A percentile compares a stretch with the other conserved stretches of the same genome.
Evolutionary conservation across 1,139 yeast species (phyloP).

Genomic region (Zygoascus hellenicus): DNA sequence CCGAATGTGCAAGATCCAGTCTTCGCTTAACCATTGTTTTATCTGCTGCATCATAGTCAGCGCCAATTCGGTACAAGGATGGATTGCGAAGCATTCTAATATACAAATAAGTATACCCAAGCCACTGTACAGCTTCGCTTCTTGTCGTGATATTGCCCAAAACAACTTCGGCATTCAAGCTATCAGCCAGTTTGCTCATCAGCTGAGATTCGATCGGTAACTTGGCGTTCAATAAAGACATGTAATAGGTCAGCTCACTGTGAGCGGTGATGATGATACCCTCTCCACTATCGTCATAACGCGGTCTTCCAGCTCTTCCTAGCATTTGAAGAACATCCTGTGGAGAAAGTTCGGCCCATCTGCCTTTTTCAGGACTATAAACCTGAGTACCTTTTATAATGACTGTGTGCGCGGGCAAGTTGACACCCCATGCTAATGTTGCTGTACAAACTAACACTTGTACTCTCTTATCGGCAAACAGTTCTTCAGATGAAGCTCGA

Average conservation of each 20-base stretch:
- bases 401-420: constrained; percentile 94
- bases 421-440: constrained; percentile 98
- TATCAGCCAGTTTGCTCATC: constrained; percentile 64
- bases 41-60: constrained; percentile 51
- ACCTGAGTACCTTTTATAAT: constrained; percentile 93
- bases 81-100: constrained; percentile 78
- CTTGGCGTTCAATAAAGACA: constrained; percentile 84
- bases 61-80: constrained; percentile 66
- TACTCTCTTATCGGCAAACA: constrained; percentile 81
- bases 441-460: constrained; percentile 88
- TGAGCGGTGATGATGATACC: constrained; percentile 91
- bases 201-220: constrained; percentile 89
- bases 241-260: constrained; percentile 77
- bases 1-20: constrained; percentile 69
- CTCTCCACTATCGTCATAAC: constrained; percentile 88
- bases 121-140: constrained; percentile 72
- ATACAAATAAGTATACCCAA: constrained; percentile 71
- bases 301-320: constrained; percentile 96
- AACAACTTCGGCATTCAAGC: constrained; percentile 81
- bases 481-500: constrained; percentile 72
- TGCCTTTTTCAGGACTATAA: constrained; percentile 84
- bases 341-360: constrained; percentile 84
- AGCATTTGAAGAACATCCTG: constrained; percentile 92
- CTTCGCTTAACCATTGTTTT: constrained; percentile 46
- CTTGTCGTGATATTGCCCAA: constrained; percentile 58